A percentile compares a stretch with the other conserved stretches of the same genome.
These are phyloP conservation scores for Taiwanofungus camphoratus DNA, from an alignment of 1,284 basidiomycete species.

Conservation along the genomic window DNA sequence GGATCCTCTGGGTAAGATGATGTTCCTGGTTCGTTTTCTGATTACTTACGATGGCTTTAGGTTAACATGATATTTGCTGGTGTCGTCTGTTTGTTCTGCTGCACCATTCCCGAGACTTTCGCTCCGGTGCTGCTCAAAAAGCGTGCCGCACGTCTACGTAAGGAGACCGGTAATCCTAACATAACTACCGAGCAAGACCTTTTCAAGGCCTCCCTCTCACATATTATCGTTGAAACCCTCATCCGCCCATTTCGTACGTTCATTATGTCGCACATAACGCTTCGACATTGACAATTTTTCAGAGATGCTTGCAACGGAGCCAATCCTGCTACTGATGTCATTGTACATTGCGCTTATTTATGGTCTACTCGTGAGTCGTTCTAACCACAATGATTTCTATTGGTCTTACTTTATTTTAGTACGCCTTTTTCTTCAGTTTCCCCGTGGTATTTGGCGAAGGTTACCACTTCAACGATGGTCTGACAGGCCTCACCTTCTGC, in stretches of 20 bases:
- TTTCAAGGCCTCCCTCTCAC: slow-evolving; percentile 49
- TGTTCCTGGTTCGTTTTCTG: neutral
- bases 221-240: slow-evolving; percentile 37
- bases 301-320: slow-evolving; percentile 60
- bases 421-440: slow-evolving; percentile 55
- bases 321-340: slow-evolving; percentile 62
- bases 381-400: slow-evolving; percentile 14
- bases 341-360: slow-evolving; percentile 67
- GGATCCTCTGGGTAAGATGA: slow-evolving; percentile 35
- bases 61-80: slow-evolving; percentile 53
- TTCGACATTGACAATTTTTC: neutral
- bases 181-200: slow-evolving; percentile 59
- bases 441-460: slow-evolving; percentile 49
- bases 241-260: slow-evolving; percentile 40
- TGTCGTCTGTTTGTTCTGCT: slow-evolving; percentile 32
- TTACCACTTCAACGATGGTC: slow-evolving; percentile 50
- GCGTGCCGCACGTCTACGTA: slow-evolving; percentile 27
- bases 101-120: slow-evolving; percentile 52
- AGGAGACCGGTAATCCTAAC: slow-evolving; percentile 36
- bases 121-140: slow-evolving; percentile 44
- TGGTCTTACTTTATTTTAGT: slow-evolving; percentile 15
- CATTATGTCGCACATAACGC: neutral
- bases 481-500: slow-evolving; percentile 65
- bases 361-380: slow-evolving; percentile 50
- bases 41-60: neutral